Conservation (phyloP, 1,139 yeast genomes). For the Debaryomycetaceae sp. region DNA sequence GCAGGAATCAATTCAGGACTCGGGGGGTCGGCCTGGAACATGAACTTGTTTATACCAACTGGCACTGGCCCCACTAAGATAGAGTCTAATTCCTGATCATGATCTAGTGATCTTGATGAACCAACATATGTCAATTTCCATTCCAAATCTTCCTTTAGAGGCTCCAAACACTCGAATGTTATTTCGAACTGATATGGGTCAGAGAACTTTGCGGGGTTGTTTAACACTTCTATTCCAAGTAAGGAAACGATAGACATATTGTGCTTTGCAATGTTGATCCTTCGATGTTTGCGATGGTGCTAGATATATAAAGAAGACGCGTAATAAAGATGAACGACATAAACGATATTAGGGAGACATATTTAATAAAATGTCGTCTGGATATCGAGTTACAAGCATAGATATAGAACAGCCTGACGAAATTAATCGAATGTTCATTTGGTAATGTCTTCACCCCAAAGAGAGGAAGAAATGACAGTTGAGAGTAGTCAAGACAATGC, state of each 20-base stretch:
- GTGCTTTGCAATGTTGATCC: background rate
- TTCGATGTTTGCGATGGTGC: background rate
- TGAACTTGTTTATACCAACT: conserved; percentile 90
- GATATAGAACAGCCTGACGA: background rate
- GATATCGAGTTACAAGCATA: too few species aligned
- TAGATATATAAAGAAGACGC: background rate
- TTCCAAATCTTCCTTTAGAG: conserved; percentile 87
- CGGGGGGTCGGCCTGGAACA: conserved; percentile 95
- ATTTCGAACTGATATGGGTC: conserved; percentile 96
- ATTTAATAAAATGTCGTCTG: background rate
- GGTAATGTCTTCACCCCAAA: background rate
- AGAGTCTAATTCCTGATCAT: conserved; percentile 94
- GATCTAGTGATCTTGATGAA: conserved; percentile 86
- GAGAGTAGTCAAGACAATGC: background rate
- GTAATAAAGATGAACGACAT: background rate
- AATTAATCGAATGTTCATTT: background rate
- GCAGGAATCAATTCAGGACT: conserved; percentile 95
- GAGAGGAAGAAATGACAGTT: background rate
- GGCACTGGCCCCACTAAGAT: conserved; percentile 97
- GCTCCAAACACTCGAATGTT: conserved; percentile 94
- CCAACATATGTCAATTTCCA: conserved; percentile 98
- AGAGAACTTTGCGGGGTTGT: conserved; percentile 91
- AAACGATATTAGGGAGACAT: background rate
- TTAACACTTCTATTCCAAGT: conserved; percentile 85
- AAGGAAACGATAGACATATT: conserved; percentile 90